These are phyloP conservation scores for Pythium dissotocum DNA, from an alignment of 352 stramenopile species.

Conservation along the genomic window DNA sequence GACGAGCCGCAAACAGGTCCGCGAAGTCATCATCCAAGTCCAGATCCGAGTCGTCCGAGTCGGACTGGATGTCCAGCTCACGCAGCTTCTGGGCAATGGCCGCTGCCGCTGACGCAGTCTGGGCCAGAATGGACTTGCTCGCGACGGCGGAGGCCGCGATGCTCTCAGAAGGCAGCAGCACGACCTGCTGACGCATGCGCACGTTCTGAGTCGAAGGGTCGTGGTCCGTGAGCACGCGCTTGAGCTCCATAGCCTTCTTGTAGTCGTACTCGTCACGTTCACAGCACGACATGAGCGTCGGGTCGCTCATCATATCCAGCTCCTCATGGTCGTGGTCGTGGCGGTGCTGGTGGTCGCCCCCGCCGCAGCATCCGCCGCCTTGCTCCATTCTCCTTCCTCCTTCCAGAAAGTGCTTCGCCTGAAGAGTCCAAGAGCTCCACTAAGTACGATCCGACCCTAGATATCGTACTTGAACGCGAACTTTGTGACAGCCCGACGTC, in stretches of 20 bases:
- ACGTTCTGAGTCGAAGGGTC: constrained; percentile 57
- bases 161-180: constrained; percentile 35
- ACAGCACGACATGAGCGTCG: constrained; percentile 68
- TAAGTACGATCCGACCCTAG: constrained; percentile 6
- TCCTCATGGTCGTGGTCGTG: constrained; percentile 35
- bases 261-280: constrained; percentile 58
- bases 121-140: constrained; percentile 4
- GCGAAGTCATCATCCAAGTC: constrained; percentile 50
- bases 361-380: constrained; percentile 15
- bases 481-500: constrained; percentile 10
- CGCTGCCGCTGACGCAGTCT: constrained; percentile 6
- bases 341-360: constrained; percentile 24
- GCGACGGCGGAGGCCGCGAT: constrained; percentile 1
- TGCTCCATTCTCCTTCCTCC: constrained; percentile 8
- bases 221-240: constrained; percentile 53
- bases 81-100: constrained; percentile 13
- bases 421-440: not conserved
- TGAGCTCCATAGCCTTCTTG: constrained; percentile 66
- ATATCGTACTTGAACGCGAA: constrained; percentile 6
- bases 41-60: constrained; percentile 35
- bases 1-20: constrained; percentile 39
- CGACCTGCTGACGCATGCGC: constrained; percentile 59
- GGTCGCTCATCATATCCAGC: constrained; percentile 48
- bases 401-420: not conserved
- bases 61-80: constrained; percentile 21